Conservation (phyloP, 768 basidiomycete species). For the Chalciporus sphaerocephalus region DNA sequence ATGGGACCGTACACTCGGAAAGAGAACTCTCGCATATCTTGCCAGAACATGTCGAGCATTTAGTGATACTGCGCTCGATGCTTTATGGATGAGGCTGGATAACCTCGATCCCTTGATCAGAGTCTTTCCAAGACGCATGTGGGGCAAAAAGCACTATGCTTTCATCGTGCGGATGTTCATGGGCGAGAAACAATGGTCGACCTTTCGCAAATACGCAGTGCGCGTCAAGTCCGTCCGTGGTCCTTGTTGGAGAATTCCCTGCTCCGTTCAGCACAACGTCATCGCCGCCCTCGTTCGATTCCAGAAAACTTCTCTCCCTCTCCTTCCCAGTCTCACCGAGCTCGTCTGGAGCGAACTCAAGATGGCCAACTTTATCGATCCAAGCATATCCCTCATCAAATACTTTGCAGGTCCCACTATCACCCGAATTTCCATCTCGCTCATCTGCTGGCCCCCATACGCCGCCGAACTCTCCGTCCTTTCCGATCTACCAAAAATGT, state of each 20-base stretch:
- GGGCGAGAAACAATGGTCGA: conserved; percentile 26
- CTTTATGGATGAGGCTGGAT: conserved; percentile 28
- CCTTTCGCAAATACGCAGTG: conserved; percentile 22
- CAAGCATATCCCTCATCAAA: conserved; percentile 22
- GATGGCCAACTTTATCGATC: conserved; percentile 21
- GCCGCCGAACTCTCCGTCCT: conserved; percentile 20
- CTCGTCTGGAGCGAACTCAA: conserved; percentile 25
- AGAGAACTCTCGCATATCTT: conserved; percentile 23
- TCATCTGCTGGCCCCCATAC: conserved; percentile 25
- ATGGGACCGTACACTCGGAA: conserved; percentile 14
- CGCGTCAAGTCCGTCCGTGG: conserved; percentile 23
- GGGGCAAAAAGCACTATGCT: conserved; percentile 19
- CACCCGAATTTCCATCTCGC: conserved; percentile 17
- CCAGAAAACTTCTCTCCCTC: conserved; percentile 11
- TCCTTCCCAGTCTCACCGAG: conserved; percentile 25
- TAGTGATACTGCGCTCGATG: conserved; percentile 22
- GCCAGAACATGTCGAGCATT: conserved; percentile 26
- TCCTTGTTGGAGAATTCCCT: conserved; percentile 19
- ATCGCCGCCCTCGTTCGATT: conserved; percentile 14
- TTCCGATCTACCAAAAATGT: conserved; percentile 15
- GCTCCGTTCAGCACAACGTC: conserved; percentile 15
- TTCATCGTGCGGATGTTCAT: conserved; percentile 24
- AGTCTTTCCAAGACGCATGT: conserved; percentile 24
- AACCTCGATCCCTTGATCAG: conserved; percentile 26
- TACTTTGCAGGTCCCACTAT: conserved; percentile 23